phyloP scores from a whole-genome alignment of 1,284 basidiomycete genomes.

The Apiotrichum brassicae region DNA sequence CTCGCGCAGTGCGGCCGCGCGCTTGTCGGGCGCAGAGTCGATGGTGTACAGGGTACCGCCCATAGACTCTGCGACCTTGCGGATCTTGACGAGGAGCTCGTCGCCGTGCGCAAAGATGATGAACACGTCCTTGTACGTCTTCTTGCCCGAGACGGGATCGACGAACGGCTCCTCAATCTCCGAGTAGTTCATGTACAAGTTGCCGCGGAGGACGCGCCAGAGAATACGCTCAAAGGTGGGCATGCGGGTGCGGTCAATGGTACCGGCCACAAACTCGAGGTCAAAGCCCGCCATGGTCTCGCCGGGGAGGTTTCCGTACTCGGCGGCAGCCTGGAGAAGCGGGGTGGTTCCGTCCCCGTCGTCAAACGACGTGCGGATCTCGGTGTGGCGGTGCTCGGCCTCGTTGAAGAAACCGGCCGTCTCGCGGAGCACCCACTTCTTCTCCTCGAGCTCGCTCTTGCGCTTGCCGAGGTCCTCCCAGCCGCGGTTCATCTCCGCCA shows the following conservation, averaged over 20 bases:
- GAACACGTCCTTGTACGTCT: conserved; percentile 96
- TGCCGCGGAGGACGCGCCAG: conserved; percentile 96
- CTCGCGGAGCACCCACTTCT: conserved; percentile 85
- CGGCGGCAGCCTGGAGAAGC: conserved; percentile 83
- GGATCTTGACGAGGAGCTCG: conserved; percentile 89
- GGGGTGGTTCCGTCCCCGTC: conserved; percentile 74
- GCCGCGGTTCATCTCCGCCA: conserved; percentile 87
- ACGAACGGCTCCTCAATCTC: conserved; percentile 92
- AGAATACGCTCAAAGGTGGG: conserved; percentile 94
- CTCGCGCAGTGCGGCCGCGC: conserved; percentile 80
- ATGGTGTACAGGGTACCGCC: conserved; percentile 95
- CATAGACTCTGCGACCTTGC: conserved; percentile 97
- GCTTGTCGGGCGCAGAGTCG: conserved; percentile 87
- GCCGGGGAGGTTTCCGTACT: conserved; percentile 44
- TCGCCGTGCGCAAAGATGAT: conserved; percentile 99
- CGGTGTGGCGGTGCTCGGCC: conserved; percentile 72
- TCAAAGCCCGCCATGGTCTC: conserved; percentile 62
- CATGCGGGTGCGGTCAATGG: conserved; percentile 86
- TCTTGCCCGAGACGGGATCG: conserved; percentile 70
- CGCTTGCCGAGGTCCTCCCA: conserved; percentile 85
- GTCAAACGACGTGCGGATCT: conserved; percentile 84
- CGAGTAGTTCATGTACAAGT: conserved; percentile 98
- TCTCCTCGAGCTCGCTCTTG: conserved; percentile 83
- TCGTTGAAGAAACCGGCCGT: conserved; percentile 94
- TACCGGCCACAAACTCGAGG: conserved; percentile 95